Evolutionary conservation across 2,329 filamentous ascomycete genomes (phyloP), one percentile per base, ranked within the genome.

Genomic region (Whalleya microplaca): DNA sequence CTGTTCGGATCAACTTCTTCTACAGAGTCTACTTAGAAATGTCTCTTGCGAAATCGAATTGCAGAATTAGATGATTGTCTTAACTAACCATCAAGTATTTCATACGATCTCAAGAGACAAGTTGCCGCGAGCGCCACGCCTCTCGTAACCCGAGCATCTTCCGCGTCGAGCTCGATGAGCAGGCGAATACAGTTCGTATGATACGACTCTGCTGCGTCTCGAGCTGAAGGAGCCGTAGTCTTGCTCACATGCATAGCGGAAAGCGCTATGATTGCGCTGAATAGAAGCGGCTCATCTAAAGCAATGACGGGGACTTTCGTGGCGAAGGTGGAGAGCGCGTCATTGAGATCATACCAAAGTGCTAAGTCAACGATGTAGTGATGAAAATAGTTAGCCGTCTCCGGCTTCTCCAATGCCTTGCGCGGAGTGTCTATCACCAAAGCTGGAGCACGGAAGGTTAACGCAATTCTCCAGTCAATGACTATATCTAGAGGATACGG

Each of bases 281-380:
- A 76, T 2, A 81, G 66, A 0, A 81, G 66, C 1, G 75, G 65
- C 37, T 72, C 75, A 1, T 74, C 67, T 9, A 79, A 64, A 1
- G 78, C 74, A 8, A 70, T 54, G 4, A 59, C 49, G 0, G 77
- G 73, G 0, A 80, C 71, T 0, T 64, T 41, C 2, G 64, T 70
- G 5, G 64, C 67, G 32, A 81, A 81, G 3, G 67, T 61, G 0
- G 63, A 66, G 2, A 62, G 49, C 0, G 66, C 53, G 53, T 81
- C 78, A 45, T 75, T 77, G 7, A 81, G 71, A 48, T 81, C 78
- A 60, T 80, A 81, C 78, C 78, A 81, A 2, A 68, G 64, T 1
- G 78, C 76, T 18, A 80, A 64, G 40, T 66, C 53, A 1, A 60
- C 55, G 8, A 74, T 71, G 59, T 80, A 80, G 51, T 73, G 71